These are phyloP conservation scores for Skeletonema menzelii DNA, from an alignment of 108 stramenopile genomes.

Conservation along the genomic window DNA sequence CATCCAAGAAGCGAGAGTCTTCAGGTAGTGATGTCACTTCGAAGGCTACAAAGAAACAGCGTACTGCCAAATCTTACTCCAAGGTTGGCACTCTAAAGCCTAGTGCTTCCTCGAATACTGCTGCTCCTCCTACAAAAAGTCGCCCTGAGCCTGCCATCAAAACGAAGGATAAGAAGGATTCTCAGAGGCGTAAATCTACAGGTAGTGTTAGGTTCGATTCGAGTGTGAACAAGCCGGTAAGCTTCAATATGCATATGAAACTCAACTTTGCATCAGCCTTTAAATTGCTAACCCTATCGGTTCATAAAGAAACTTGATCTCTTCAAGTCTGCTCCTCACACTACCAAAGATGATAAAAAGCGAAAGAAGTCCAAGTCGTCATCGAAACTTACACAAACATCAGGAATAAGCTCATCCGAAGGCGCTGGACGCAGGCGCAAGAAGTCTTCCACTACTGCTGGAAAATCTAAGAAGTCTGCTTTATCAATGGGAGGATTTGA, in stretches of 20 bases:
- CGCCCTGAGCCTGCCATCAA: neutral
- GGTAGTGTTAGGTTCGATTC: conserved; percentile 1
- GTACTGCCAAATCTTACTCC: conserved; percentile 22
- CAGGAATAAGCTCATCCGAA: conserved; percentile 42
- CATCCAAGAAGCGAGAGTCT: conserved; percentile 10
- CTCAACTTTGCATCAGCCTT: neutral
- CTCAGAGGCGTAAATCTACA: neutral
- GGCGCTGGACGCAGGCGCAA: conserved; percentile 37
- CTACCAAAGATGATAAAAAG: neutral
- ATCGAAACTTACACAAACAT: conserved; percentile 29
- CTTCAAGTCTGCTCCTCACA: conserved; percentile 26
- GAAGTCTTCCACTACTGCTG: conserved; percentile 8
- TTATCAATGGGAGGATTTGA: conserved; percentile 29
- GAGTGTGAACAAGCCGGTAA: conserved; percentile 1
- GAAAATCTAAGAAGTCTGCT: conserved; percentile 28
- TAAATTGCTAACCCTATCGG: neutral
- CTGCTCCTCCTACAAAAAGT: neutral
- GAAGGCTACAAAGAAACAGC: conserved; percentile 10
- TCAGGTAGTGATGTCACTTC: neutral
- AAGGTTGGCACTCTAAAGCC: neutral
- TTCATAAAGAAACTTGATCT: neutral
- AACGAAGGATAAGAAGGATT: neutral
- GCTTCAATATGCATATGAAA: neutral
- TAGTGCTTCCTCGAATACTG: neutral
- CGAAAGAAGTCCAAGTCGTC: conserved; percentile 15